Evolutionary conservation across 2,329 filamentous ascomycete genomes (phyloP).

Genomic region (Dactylellina haptotyla): DNA sequence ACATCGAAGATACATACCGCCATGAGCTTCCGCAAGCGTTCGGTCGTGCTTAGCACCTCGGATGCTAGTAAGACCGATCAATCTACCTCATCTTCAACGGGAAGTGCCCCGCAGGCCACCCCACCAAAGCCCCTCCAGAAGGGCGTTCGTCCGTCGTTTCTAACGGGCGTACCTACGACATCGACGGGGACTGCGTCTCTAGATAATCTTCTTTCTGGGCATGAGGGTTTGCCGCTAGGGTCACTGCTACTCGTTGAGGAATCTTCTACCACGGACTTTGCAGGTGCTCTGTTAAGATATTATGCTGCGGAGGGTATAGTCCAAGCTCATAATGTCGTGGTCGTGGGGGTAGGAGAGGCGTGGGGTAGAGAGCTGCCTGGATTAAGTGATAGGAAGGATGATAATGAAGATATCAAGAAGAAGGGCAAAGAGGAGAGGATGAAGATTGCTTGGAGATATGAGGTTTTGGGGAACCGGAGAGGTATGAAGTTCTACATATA

Average conservation of each 20-base stretch:
- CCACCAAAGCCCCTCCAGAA: slow-evolving; percentile 44
- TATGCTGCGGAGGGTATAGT: slow-evolving; percentile 93
- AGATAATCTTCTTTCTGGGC: slow-evolving; percentile 84
- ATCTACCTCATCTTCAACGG: neutral
- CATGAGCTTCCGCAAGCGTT: slow-evolving; percentile 77
- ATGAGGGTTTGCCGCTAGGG: slow-evolving; percentile 84
- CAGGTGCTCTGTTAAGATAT: slow-evolving; percentile 82
- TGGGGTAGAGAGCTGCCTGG: slow-evolving; percentile 85
- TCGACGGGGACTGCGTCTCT: slow-evolving; percentile 90
- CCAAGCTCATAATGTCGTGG: slow-evolving; percentile 88
- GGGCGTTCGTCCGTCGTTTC: slow-evolving; percentile 79
- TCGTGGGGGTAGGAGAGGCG: slow-evolving; percentile 79
- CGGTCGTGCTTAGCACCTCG: slow-evolving; percentile 65
- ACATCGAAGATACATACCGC: slow-evolving; percentile 29
- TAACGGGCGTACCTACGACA: slow-evolving; percentile 86
- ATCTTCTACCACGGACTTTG: slow-evolving; percentile 92
- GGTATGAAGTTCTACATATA: slow-evolving; percentile 63
- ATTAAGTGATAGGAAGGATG: slow-evolving; percentile 62
- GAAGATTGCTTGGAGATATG: slow-evolving; percentile 99
- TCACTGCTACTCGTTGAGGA: slow-evolving; percentile 81
- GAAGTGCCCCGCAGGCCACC: slow-evolving; percentile 56
- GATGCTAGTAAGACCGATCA: neutral
- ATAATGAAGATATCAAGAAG: slow-evolving; percentile 61
- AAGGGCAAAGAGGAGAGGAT: slow-evolving; percentile 73
- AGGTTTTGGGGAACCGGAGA: slow-evolving; percentile 76